Base-by-base conservation (phyloP, 768 basidiomycete species). In the Lanmaoa pseudosensibilis region DNA sequence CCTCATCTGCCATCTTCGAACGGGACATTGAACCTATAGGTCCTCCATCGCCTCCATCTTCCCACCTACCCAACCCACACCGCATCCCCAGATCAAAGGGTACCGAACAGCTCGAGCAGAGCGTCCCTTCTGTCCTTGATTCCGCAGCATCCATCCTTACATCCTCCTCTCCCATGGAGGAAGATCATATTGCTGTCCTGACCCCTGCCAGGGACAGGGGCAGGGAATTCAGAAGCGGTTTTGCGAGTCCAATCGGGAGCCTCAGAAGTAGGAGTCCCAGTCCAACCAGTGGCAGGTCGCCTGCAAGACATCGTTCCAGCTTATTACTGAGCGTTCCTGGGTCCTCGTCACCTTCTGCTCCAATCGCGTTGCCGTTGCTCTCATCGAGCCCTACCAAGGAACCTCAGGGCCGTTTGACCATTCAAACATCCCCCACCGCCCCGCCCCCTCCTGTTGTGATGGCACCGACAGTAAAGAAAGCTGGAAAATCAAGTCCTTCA, bases 1-100 rank as follows among this genome's bases (percentile, higher is more conserved):
- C 90, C 0, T 90, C 90, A 0, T 93, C 91, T 1, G 92, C 92
- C 37, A 95, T 94, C 55, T 95, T 95, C 57, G 92, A 95, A 73
- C 84, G 92, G 36, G 92, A 95, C 69, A 92, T 95, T 60, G 92
- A 94, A 62, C 86, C 86, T 16, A 52, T 73, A 2, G 64, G 66
- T 6, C 67, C 70, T 0, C 65, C 69, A 62, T 80, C 73, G 34
- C 80, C 65, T 56, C 72, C 54, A 44, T 63, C 77, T 70, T 63
- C 76, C 60, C 77, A 61, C 53, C 77, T 71, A 2, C 67, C 63
- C 27, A 86, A 90, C 65, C 89, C 90, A 0, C 90, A 91, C 68
- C 82, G 86, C 30, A 87, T 84, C 49, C 82, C 90, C 0, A 80
- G 90, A 39, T 83, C 85, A 19, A 88, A 88, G 69, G 77, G 78